A percentile compares a stretch with the other conserved stretches of the same genome.
These are phyloP conservation scores for Aspergillus ibericus DNA, from an alignment of 2,329 filamentous ascomycete genomes.

Conservation along the genomic window DNA sequence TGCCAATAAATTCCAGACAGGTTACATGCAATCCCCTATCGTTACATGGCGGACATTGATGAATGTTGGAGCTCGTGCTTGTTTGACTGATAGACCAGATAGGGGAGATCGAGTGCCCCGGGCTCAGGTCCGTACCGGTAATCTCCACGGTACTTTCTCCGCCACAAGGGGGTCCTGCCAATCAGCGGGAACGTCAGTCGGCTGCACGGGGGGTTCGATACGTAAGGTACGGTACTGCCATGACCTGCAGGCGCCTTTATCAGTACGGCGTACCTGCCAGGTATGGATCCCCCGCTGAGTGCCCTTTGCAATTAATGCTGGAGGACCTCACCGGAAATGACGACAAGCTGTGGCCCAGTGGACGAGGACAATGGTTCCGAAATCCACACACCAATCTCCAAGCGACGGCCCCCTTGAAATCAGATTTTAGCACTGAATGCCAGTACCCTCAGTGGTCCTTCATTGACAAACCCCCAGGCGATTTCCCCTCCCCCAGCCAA, in stretches of 20 bases:
- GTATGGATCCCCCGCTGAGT: not conserved
- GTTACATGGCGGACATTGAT: not conserved
- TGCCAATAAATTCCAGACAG: not conserved
- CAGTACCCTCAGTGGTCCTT: not conserved
- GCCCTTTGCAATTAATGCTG: not conserved
- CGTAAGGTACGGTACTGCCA: not conserved
- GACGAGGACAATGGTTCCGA: not conserved
- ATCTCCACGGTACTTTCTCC: not conserved
- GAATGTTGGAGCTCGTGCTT: not conserved
- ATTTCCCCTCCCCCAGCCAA: not conserved
- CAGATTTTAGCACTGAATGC: not conserved
- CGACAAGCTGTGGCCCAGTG: not conserved
- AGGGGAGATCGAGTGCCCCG: not conserved
- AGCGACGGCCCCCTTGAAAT: not conserved
- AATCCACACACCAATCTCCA: not conserved
- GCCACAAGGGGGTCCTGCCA: not conserved
- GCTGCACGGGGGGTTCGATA: not conserved
- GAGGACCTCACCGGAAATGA: not conserved
- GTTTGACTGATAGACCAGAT: not conserved
- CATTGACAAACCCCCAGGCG: not conserved
- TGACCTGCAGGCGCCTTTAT: constrained; percentile 1
- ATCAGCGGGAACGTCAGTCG: not conserved
- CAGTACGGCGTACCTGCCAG: not conserved
- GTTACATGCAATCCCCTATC: not conserved
- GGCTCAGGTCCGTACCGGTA: not conserved